Evolutionary conservation across 1,284 basidiomycete genomes (phyloP).

Genomic region (Boletus semigastroideus): DNA sequence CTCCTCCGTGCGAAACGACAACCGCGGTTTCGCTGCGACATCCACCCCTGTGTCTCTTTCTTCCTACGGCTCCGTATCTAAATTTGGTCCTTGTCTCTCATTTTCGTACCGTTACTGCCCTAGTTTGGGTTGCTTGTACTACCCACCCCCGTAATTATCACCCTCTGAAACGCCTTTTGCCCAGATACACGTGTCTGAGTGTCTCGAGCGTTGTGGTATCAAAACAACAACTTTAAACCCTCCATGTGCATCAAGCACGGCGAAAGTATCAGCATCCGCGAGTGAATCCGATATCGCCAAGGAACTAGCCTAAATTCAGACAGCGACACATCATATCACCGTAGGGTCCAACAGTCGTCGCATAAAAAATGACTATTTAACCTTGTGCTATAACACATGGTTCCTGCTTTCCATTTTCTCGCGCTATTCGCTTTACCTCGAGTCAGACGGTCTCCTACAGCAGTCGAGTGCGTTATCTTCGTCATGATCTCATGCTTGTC

Average conservation of each 20-base stretch:
- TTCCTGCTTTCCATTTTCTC: background rate
- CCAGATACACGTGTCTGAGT: background rate
- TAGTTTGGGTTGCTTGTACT: too few relatives aligned
- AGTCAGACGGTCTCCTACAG: background rate
- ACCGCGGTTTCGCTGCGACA: background rate
- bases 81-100: background rate
- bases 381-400: background rate
- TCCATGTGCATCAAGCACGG: conserved; percentile 3
- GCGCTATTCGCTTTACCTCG: background rate
- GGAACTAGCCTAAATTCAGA: conserved; percentile 9
- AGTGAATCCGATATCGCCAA: conserved; percentile 11
- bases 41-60: background rate
- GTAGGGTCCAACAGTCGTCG: conserved; percentile 2
- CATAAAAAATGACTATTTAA: conserved; percentile 11
- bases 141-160: too few relatives aligned
- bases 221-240: conserved; percentile 5
- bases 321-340: background rate
- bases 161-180: background rate
- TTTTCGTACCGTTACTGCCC: too few relatives aligned
- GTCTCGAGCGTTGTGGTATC: background rate
- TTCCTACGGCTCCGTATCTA: conserved; percentile 10
- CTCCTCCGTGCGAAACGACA: conserved; percentile 6
- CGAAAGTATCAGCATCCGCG: background rate
- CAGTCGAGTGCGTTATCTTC: conserved; percentile 3
- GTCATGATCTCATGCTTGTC: background rate